These are phyloP conservation scores for Pseudopithomyces maydicus DNA, from an alignment of 2,329 filamentous ascomycete genomes.

Conservation along the genomic window DNA sequence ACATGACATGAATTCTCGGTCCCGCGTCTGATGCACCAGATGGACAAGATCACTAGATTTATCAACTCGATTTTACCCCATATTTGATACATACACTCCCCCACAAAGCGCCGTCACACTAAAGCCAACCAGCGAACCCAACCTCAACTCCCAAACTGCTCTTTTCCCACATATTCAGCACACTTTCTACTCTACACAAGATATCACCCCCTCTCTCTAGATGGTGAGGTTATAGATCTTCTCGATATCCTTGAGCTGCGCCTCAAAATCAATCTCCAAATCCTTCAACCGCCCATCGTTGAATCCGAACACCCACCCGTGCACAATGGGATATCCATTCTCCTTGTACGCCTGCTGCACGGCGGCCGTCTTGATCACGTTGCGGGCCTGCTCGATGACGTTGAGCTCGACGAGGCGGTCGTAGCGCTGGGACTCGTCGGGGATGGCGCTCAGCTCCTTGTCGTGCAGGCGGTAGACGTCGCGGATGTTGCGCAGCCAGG, in stretches of 20 bases:
- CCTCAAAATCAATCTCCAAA: conserved; percentile 66
- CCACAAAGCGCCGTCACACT: neutral
- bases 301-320: conserved; percentile 76
- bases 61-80: too few relatives aligned
- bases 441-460: conserved; percentile 63
- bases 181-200: neutral
- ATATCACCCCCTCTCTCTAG: conserved; percentile 5
- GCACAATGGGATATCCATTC: conserved; percentile 70
- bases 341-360: conserved; percentile 64
- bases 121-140: neutral
- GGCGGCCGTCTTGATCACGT: conserved; percentile 54
- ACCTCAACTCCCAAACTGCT: neutral
- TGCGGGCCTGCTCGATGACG: conserved; percentile 45
- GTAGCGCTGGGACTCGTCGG: conserved; percentile 35
- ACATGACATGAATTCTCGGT: too few relatives aligned
- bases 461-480: conserved; percentile 76
- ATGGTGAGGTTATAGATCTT: conserved; percentile 64
- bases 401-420: conserved; percentile 45
- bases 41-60: too few relatives aligned
- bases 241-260: conserved; percentile 61
- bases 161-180: neutral
- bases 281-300: conserved; percentile 70
- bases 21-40: too few relatives aligned
- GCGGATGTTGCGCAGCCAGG: conserved; percentile 75
- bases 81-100: neutral